Evolutionary conservation across 345 rosid species (phyloP), one percentile per base, ranked within the genome.

Genomic region (Diplotaxis tenuifolia): DNA sequence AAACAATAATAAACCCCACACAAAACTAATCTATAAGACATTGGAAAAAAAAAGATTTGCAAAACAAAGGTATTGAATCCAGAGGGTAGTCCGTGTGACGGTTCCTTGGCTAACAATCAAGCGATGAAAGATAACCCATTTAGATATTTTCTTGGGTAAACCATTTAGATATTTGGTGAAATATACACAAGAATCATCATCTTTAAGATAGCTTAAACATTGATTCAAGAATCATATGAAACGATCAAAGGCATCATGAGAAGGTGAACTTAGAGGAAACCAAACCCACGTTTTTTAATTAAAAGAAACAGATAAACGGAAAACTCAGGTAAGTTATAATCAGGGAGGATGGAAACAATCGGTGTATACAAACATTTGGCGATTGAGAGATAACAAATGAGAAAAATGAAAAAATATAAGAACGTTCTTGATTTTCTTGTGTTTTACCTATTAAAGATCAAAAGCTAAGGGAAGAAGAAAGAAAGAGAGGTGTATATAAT

Each of bases 401-500:
- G 10, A 27, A n/a, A 62, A 18, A 60, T 7, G 9, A 36, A 21
- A 7, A 12, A 19, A 57, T 40, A 20, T 5, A 65, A 53, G 50
- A 45, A 19, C 18, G 50, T 45, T 45, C 50, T 45, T 45, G 18
- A 36, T 47, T 16, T 14, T 55, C 0, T 31, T 75, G 21, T 5
- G 16, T 9, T 14, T 29, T 76, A 82, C 85, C 85, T 74, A 62
- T 52, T 36, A 50, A 52, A 29, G 66, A 74, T 55, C 75, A 61
- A 49, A 58, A 52, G 66, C 75, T n/a, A 75, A 68, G 53, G 78
- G 27, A 58, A 50, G 58, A 59, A 25, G 72, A 65, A 31, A 62
- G 14, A 63, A 40, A 66, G 55, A 65, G 72, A 73, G 62, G 72
- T 55, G 74, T 74, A 74, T 80, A 78, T 80, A 75, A 11, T 55